Evolutionary conservation across 805 yeast genomes (phyloP).

Genomic region (Metschnikowia arizonensis): DNA sequence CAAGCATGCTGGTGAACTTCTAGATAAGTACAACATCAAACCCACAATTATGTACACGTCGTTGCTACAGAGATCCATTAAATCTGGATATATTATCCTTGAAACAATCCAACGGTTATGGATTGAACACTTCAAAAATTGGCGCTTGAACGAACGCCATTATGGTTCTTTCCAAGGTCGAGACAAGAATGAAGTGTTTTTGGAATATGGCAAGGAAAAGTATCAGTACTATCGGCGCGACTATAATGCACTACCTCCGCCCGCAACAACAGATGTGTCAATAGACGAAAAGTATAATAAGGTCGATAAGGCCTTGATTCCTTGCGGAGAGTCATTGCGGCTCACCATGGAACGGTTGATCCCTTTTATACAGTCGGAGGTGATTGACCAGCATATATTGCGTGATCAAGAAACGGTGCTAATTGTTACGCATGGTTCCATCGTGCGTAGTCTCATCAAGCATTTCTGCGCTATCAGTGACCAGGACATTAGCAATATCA

Average conservation of each 20-base stretch:
- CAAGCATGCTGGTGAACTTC: slow-evolving; percentile 34
- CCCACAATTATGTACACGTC: slow-evolving; percentile 38
- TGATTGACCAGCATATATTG: slow-evolving; percentile 24
- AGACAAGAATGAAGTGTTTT: slow-evolving; percentile 34
- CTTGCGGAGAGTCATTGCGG: slow-evolving; percentile 38
- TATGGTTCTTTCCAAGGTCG: slow-evolving; percentile 42
- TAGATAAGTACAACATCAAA: slow-evolving; percentile 23
- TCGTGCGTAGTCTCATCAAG: slow-evolving; percentile 40
- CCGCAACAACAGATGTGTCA: slow-evolving; percentile 26
- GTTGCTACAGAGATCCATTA: slow-evolving; percentile 37
- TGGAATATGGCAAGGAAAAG: slow-evolving; percentile 33
- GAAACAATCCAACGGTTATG: slow-evolving; percentile 30
- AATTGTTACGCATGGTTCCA: slow-evolving; percentile 42
- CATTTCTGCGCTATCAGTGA: slow-evolving; percentile 34
- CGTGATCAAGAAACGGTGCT: slow-evolving; percentile 28
- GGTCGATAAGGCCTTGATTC: slow-evolving; percentile 23
- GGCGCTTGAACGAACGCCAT: slow-evolving; percentile 44
- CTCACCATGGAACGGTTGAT: slow-evolving; percentile 38
- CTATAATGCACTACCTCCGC: slow-evolving; percentile 37
- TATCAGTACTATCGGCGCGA: slow-evolving; percentile 38
- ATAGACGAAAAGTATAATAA: slow-evolving; percentile 35
- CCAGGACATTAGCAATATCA: slow-evolving; percentile 35
- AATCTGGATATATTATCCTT: slow-evolving; percentile 38
- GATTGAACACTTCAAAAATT: slow-evolving; percentile 35
- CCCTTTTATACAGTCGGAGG: slow-evolving; percentile 32